A percentile compares a stretch with the other conserved stretches of the same genome.
phyloP scores from a whole-genome alignment of 2,329 filamentous ascomycete genomes.

The Fusarium sp. region DNA sequence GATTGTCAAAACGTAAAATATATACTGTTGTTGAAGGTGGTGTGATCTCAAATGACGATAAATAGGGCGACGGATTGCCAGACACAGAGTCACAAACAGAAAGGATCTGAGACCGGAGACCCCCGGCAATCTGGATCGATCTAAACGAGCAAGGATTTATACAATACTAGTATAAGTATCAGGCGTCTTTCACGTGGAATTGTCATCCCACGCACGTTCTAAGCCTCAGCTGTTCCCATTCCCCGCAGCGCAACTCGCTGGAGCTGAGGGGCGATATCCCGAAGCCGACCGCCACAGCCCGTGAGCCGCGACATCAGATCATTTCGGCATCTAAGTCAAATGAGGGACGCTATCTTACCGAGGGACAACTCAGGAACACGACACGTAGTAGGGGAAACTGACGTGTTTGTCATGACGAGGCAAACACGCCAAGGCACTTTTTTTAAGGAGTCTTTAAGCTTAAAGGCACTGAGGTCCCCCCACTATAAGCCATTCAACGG shows the following conservation, averaged over 20 bases:
- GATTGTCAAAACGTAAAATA: background rate
- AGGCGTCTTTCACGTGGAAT: background rate
- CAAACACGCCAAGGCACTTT: conserved; percentile 1
- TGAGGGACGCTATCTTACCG: conserved; percentile 24
- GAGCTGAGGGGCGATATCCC: conserved; percentile 19
- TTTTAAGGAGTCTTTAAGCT: conserved; percentile 28
- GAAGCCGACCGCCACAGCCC: conserved; percentile 35
- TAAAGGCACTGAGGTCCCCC: conserved; percentile 31
- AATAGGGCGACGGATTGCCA: background rate
- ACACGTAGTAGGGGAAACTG: conserved; percentile 14
- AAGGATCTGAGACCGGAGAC: background rate
- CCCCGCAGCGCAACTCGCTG: conserved; percentile 18
- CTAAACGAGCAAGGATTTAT: background rate
- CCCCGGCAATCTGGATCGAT: conserved; percentile 1
- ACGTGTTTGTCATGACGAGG: conserved; percentile 6
- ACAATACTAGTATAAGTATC: background rate
- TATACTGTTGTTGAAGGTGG: background rate
- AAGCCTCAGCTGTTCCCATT: background rate
- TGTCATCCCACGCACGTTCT: conserved; percentile 1
- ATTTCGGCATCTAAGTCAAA: conserved; percentile 6
- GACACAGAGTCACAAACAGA: background rate
- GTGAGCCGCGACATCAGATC: conserved; percentile 29
- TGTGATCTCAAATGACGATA: background rate
- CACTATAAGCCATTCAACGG: background rate
- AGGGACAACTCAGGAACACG: conserved; percentile 28